Conservation (phyloP, 2,329 filamentous ascomycete genomes). For the Nannizzia gypsea region DNA sequence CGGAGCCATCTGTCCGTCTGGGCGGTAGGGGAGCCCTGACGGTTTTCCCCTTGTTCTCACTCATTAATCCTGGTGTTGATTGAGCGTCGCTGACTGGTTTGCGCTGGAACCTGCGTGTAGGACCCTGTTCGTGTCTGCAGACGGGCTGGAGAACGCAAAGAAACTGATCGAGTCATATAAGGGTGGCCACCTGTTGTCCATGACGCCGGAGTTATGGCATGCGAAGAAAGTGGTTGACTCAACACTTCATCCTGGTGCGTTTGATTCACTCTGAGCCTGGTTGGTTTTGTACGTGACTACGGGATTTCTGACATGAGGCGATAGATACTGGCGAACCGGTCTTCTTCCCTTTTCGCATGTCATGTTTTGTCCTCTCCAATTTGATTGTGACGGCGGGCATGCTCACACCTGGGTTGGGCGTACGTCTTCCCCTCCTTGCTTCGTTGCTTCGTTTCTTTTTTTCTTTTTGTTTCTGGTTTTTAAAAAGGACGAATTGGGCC, state of each 20-base stretch:
- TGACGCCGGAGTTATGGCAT: slow-evolving; percentile 85
- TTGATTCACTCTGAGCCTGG: neutral
- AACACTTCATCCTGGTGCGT: slow-evolving; percentile 80
- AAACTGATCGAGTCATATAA: slow-evolving; percentile 73
- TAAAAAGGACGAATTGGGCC: neutral
- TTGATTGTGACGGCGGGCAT: slow-evolving; percentile 91
- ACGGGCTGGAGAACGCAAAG: slow-evolving; percentile 79
- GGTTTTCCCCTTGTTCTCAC: neutral
- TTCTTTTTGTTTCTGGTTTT: neutral
- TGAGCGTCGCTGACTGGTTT: neutral
- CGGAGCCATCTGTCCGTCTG: neutral
- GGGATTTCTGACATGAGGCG: neutral
- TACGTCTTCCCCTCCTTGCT: slow-evolving; percentile 29
- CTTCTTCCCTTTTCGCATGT: slow-evolving; percentile 94
- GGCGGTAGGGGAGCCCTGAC: neutral
- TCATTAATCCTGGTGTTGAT: neutral
- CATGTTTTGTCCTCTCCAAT: slow-evolving; percentile 85
- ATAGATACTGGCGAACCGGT: slow-evolving; percentile 85
- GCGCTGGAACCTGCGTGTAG: slow-evolving; percentile 37
- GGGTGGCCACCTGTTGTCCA: slow-evolving; percentile 59
- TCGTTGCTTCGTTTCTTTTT: neutral
- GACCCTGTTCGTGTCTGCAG: slow-evolving; percentile 67
- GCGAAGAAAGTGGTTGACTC: slow-evolving; percentile 97
- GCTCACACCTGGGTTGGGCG: slow-evolving; percentile 76
- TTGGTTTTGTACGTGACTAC: neutral